Percentiles rank a stretch among this genome's conserved stretches.
Conservation (phyloP, 345 rosid genomes). For the Capsella bursapastoris region DNA sequence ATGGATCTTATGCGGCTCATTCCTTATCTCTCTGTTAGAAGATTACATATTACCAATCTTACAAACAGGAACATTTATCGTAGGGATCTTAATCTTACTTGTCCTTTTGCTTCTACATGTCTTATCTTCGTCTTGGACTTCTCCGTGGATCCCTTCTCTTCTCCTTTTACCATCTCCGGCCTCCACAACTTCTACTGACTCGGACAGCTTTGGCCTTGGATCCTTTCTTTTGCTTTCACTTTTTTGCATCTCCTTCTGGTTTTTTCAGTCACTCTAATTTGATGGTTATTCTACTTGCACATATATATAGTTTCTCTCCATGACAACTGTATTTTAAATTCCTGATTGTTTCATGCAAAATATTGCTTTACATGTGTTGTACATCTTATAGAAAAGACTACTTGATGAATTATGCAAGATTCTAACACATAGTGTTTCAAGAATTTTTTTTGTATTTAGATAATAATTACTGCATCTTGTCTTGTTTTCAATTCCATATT, state of each 20-base stretch:
- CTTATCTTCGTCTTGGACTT: constrained; percentile 45
- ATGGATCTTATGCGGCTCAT: constrained; percentile 44
- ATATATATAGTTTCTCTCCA: neutral
- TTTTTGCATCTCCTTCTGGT: constrained; percentile 41
- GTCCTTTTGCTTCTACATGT: constrained; percentile 42
- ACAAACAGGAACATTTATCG: constrained; percentile 44
- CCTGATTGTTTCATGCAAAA: neutral
- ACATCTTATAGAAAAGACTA: neutral
- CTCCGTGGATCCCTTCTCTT: constrained; percentile 46
- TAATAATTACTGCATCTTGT: neutral
- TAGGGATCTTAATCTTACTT: constrained; percentile 41
- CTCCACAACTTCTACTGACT: constrained; percentile 35
- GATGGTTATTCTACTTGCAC: neutral
- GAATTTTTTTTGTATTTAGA: too few relatives aligned
- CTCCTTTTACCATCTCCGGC: constrained; percentile 34
- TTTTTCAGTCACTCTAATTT: constrained; percentile 26
- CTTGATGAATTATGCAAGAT: neutral
- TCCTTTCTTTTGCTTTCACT: constrained; percentile 41
- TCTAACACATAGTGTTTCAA: too few relatives aligned
- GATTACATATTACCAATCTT: constrained; percentile 39
- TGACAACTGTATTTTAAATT: neutral
- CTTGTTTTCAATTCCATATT: neutral
- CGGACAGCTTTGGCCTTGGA: constrained; percentile 45
- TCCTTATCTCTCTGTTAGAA: constrained; percentile 30
- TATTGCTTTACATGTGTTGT: neutral